Conservation (phyloP, 139 green algal genomes). For the Gonium pectorale region DNA sequence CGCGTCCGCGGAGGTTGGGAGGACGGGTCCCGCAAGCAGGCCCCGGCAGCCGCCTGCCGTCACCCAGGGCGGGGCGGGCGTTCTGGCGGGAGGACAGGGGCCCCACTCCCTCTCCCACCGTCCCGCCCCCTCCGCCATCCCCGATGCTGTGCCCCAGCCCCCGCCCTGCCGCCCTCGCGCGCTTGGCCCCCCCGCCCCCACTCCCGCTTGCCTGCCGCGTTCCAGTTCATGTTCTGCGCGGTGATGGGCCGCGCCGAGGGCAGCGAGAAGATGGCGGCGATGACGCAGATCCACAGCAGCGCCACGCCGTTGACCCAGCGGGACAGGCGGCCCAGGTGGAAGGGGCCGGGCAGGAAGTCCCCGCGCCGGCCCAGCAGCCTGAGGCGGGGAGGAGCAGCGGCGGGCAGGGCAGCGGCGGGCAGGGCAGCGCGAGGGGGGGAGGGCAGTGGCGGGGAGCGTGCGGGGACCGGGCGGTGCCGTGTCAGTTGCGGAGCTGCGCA, state of each 20-base stretch:
- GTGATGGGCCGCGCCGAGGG: constrained; percentile 11
- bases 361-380: not conserved
- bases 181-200: not conserved
- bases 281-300: not conserved
- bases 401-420: too few species aligned
- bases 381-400: too few species aligned
- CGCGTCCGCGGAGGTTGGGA: too few species aligned
- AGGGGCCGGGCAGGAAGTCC: constrained; percentile 26
- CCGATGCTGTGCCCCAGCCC: too few species aligned
- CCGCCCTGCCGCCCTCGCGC: not conserved
- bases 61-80: too few species aligned
- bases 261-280: constrained; percentile 26
- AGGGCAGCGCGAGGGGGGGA: not conserved
- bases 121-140: too few species aligned
- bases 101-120: too few species aligned
- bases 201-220: not conserved
- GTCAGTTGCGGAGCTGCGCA: not conserved
- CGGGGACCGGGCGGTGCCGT: not conserved
- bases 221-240: constrained; percentile 34
- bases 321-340: not conserved
- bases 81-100: too few species aligned
- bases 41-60: too few species aligned
- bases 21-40: too few species aligned
- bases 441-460: not conserved
- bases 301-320: not conserved